Conservation (phyloP, 2,329 filamentous ascomycete species). For the Hypoxylon sp. region DNA sequence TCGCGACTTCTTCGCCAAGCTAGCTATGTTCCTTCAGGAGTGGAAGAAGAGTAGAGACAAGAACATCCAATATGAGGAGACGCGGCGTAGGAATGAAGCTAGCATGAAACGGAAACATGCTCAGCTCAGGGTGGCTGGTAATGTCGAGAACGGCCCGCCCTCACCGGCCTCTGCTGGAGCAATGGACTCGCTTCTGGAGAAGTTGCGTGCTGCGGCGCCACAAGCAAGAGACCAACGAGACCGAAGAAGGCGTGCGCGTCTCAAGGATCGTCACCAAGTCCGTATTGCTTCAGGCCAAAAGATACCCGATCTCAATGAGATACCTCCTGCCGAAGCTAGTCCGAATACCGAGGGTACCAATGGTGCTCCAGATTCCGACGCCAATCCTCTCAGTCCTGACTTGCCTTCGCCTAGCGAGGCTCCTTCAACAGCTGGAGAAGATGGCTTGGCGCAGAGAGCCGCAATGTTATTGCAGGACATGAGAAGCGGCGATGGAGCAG, state of each 20-base stretch:
- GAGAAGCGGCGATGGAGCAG: conserved; percentile 74
- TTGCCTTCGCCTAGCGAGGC: conserved; percentile 58
- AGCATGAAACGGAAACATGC: conserved; percentile 92
- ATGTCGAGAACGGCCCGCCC: conserved; percentile 64
- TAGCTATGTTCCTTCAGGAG: conserved; percentile 89
- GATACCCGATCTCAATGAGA: conserved; percentile 80
- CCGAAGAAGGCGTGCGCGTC: conserved; percentile 84
- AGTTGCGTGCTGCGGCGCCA: conserved; percentile 91
- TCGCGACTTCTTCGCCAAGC: conserved; percentile 94
- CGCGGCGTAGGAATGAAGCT: conserved; percentile 85
- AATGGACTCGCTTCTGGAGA: conserved; percentile 96
- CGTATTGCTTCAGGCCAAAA: conserved; percentile 91
- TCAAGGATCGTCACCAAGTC: conserved; percentile 92
- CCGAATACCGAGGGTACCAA: conserved; percentile 55
- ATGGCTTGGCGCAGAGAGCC: conserved; percentile 88
- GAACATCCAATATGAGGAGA: conserved; percentile 88
- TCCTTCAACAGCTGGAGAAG: conserved; percentile 59
- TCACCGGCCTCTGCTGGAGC: conserved; percentile 85
- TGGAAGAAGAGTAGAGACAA: conserved; percentile 98
- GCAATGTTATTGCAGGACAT: conserved; percentile 88
- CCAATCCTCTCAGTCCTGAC: conserved; percentile 67
- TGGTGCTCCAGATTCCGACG: conserved; percentile 64
- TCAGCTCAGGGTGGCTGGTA: conserved; percentile 72
- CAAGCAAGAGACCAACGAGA: conserved; percentile 92
- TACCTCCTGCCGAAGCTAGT: conserved; percentile 67